Evolutionary conservation across 208 protist species (phyloP).

Genomic region (Crithidia sp.): DNA sequence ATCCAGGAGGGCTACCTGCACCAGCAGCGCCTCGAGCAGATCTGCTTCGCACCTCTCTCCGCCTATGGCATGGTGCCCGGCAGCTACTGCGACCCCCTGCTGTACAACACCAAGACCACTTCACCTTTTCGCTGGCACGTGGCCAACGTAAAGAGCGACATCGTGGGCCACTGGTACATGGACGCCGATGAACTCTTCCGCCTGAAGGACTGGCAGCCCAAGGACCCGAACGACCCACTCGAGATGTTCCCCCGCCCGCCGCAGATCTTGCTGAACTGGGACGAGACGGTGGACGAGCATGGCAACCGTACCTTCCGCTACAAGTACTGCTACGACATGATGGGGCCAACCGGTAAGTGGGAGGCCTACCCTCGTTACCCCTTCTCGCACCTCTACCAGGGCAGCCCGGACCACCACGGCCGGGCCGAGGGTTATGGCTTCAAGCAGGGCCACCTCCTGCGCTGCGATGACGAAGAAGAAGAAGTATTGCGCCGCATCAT

Average conservation of each 20-base stretch:
- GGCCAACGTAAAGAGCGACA: slow-evolving; percentile 77
- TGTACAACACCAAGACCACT: slow-evolving; percentile 93
- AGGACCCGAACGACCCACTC: slow-evolving; percentile 86
- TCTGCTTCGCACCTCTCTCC: slow-evolving; percentile 87
- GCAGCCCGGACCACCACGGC: slow-evolving; percentile 78
- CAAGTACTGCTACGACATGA: slow-evolving; percentile 91
- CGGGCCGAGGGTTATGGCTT: slow-evolving; percentile 88
- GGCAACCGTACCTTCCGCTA: slow-evolving; percentile 92
- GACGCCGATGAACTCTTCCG: slow-evolving; percentile 89
- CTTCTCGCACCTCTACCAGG: slow-evolving; percentile 84
- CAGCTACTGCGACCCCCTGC: slow-evolving; percentile 88
- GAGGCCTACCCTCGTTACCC: slow-evolving; percentile 91
- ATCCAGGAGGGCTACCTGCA: slow-evolving; percentile 84
- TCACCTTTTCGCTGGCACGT: slow-evolving; percentile 92
- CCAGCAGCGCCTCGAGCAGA: slow-evolving; percentile 88
- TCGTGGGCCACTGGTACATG: slow-evolving; percentile 93
- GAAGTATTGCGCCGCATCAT: slow-evolving; percentile 91
- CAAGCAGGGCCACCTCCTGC: slow-evolving; percentile 89
- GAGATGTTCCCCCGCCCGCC: slow-evolving; percentile 92
- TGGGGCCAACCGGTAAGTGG: slow-evolving; percentile 88
- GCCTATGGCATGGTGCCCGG: slow-evolving; percentile 91
- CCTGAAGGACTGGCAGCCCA: slow-evolving; percentile 91
- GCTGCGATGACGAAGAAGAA: slow-evolving; percentile 88
- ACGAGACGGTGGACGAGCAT: slow-evolving; percentile 90
- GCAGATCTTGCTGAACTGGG: slow-evolving; percentile 85